Evolutionary conservation across 2,329 filamentous ascomycete species (phyloP).

Genomic region (Cytospora piceae): DNA sequence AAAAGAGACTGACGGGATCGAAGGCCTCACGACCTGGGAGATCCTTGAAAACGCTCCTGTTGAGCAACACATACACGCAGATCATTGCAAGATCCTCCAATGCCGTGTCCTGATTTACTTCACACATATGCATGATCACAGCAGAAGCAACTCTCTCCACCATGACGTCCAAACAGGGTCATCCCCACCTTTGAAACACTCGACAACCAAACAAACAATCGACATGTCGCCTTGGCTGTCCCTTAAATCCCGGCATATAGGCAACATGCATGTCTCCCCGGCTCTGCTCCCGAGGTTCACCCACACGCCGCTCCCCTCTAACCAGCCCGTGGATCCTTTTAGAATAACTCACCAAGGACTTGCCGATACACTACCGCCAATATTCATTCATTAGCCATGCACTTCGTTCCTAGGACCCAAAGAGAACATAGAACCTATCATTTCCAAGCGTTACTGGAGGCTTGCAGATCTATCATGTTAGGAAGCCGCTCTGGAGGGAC

Average conservation of each 20-base stretch:
- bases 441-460: background rate
- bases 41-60: background rate
- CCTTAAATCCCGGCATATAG: background rate
- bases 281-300: background rate
- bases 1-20: no score
- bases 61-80: background rate
- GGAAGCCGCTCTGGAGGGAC: background rate
- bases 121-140: background rate
- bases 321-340: background rate
- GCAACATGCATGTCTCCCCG: constrained; percentile 3
- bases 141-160: background rate
- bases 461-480: background rate
- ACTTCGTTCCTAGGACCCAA: background rate
- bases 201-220: background rate
- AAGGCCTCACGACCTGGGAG: no score
- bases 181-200: background rate
- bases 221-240: background rate
- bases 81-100: background rate
- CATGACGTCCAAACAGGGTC: background rate
- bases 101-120: background rate
- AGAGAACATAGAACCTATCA: background rate
- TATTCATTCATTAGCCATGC: background rate
- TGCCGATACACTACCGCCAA: background rate
- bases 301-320: background rate
- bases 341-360: background rate